A percentile compares a stretch with the other conserved stretches of the same genome.
Conservation (phyloP, 495 filamentous ascomycete species). For the Talaromyces stipitatus region DNA sequence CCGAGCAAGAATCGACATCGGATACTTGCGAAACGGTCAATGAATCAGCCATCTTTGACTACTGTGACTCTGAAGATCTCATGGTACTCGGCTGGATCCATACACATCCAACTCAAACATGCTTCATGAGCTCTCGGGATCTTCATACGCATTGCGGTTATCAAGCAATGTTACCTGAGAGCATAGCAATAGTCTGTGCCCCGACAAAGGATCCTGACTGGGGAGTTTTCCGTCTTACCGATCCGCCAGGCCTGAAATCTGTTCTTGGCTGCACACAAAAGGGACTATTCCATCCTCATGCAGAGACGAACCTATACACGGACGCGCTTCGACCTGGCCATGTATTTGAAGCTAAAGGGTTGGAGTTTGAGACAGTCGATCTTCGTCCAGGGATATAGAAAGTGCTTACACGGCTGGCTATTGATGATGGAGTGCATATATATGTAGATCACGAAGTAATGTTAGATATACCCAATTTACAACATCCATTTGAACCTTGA, state of each 20-base stretch:
- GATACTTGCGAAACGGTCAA: conserved; percentile 94
- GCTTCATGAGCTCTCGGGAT: conserved; percentile 94
- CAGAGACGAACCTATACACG: conserved; percentile 68
- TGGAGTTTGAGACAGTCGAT: conserved; percentile 75
- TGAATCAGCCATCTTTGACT: conserved; percentile 75
- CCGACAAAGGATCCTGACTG: conserved; percentile 76
- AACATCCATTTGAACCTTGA: too few species aligned
- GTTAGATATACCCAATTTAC: not conserved
- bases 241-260: conserved; percentile 78
- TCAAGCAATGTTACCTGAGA: conserved; percentile 90
- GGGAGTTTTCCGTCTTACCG: conserved; percentile 87
- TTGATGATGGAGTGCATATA: not conserved
- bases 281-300: conserved; percentile 79
- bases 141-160: conserved; percentile 89
- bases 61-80: conserved; percentile 75
- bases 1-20: conserved; percentile 78
- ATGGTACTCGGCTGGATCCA: conserved; percentile 97
- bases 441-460: not conserved
- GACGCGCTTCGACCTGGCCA: conserved; percentile 77
- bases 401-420: not conserved
- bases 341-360: conserved; percentile 67
- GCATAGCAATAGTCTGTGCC: conserved; percentile 94
- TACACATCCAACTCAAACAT: conserved; percentile 92
- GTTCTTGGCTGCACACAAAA: conserved; percentile 68
- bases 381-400: conserved; percentile 46